Evolutionary conservation across 2,329 filamentous ascomycete species (phyloP), one percentile per base, ranked within the genome.

Genomic region (Fusarium armeniacum): DNA sequence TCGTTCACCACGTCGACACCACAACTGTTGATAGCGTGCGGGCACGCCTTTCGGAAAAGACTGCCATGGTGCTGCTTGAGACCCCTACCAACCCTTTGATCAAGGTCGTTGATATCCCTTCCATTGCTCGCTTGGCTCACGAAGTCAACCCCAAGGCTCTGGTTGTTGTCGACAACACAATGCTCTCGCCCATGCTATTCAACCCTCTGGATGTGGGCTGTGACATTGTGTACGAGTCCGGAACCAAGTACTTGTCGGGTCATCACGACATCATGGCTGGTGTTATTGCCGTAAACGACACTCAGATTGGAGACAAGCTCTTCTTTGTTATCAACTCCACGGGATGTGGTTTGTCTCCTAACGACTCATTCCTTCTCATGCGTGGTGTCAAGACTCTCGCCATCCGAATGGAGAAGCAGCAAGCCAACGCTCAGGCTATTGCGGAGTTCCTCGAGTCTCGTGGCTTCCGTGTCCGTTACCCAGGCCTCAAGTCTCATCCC

Each of bases 251-350:
- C 77, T 86, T 99, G 8, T 98, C 94, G 2, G 96, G 96, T 33
- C 96, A 99, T 80, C 96, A 99, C 84, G 97, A 99, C 78, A 91
- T 99, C 77, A 99, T 99, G 96, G 96, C 96, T 12, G 96, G 97
- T 68, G 94, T 99, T 32, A 92, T 99, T 71, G 96, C 94, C 24
- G 89, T 94, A 79, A 98, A 98, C 78, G 91, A 97, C 76, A 80
- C 89, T 6, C 83, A 88, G 5, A 83, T 99, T 30, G 94, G 91
- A 47, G 94, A 99, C 75, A 93, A 92, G 77, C 89, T 99, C 72
- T 99, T 92, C 83, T 98, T 98, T 82, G 95, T 93, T 60, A 98
- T 99, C 85, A 99, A 99, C 79, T 90, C 94, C 1, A 97, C 94
- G 0, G 96, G 96, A 44, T 98, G 96, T 77, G 96, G 96, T 12